Evolutionary conservation across 164 flowering plant genomes (phyloP).

Genomic region (Berberis thunbergii): DNA sequence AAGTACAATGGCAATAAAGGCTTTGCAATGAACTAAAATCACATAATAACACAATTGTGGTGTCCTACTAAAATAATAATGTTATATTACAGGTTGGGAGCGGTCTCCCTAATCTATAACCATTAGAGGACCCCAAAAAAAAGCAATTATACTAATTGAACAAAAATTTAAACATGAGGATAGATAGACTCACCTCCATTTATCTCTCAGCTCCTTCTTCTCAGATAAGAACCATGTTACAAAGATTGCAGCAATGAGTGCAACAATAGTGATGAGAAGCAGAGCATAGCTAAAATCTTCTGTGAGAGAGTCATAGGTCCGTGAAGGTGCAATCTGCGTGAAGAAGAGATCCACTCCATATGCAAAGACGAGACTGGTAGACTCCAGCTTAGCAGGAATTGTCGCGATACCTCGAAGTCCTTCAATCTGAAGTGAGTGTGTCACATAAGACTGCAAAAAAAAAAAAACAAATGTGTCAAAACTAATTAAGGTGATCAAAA

Average conservation of each 20-base stretch:
- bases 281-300: slow-evolving; percentile 93
- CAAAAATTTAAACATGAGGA: slow-evolving; percentile 7
- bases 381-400: slow-evolving; percentile 47
- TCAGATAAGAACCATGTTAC: slow-evolving; percentile 89
- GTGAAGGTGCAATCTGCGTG: slow-evolving; percentile 84
- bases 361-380: slow-evolving; percentile 73
- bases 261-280: slow-evolving; percentile 79
- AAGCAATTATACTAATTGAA: neutral
- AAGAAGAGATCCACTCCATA: slow-evolving; percentile 86
- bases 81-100: slow-evolving; percentile 15
- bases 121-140: neutral
- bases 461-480: too few species aligned
- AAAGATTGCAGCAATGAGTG: slow-evolving; percentile 70
- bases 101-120: neutral
- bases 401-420: slow-evolving; percentile 69
- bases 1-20: neutral
- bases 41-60: neutral
- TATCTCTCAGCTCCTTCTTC: slow-evolving; percentile 79
- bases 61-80: slow-evolving; percentile 1
- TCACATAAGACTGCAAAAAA: slow-evolving; percentile 77
- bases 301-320: slow-evolving; percentile 91
- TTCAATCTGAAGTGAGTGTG: slow-evolving; percentile 83
- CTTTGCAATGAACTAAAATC: neutral
- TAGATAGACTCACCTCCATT: slow-evolving; percentile 63
- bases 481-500: too few species aligned